Percentiles rank a stretch among this genome's conserved stretches.
These are phyloP conservation scores for Syzygium jambos DNA, from an alignment of 345 rosid species.

Conservation along the genomic window DNA sequence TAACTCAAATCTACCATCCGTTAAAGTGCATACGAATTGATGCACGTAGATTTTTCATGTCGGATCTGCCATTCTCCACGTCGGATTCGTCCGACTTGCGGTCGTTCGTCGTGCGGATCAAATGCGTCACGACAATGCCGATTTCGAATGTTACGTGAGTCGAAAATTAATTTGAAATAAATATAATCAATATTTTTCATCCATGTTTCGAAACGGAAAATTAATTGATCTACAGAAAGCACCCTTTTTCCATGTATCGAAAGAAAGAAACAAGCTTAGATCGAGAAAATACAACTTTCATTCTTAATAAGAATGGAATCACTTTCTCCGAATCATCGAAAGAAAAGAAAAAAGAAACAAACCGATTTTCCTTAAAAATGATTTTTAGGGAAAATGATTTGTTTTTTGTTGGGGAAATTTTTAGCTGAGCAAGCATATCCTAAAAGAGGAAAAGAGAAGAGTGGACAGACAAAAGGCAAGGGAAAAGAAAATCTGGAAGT, in stretches of 20 bases:
- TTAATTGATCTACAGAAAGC: neutral
- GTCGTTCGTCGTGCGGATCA: neutral
- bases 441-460: neutral
- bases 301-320: too few species aligned
- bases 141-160: neutral
- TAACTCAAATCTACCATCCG: too few species aligned
- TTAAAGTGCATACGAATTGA: too few species aligned
- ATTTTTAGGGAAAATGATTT: neutral
- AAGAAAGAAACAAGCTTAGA: too few species aligned
- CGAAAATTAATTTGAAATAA: neutral
- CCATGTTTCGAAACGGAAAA: neutral
- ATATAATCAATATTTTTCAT: neutral
- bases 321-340: too few species aligned
- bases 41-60: neutral
- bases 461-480: neutral
- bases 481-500: neutral
- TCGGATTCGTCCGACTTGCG: rapidly evolving
- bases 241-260: too few species aligned
- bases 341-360: too few species aligned
- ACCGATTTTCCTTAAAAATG: neutral
- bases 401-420: neutral
- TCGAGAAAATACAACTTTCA: too few species aligned
- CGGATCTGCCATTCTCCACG: neutral
- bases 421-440: too few species aligned
- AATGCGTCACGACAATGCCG: neutral